phyloP scores from a whole-genome alignment of 208 protist species.

The Naegleria fowleri region DNA sequence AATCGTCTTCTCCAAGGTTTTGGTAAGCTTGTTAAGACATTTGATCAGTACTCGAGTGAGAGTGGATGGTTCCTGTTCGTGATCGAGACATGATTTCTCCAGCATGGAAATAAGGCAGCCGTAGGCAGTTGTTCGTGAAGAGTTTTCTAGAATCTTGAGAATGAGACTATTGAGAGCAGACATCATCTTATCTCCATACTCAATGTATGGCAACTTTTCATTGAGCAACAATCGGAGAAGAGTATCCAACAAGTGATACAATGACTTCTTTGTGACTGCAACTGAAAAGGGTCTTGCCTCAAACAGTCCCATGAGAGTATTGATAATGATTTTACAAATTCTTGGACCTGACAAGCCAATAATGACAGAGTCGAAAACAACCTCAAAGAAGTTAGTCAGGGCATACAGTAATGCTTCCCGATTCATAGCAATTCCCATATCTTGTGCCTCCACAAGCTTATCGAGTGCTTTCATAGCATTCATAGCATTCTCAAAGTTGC shows the following conservation, averaged over 20 bases:
- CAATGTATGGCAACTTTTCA: not conserved
- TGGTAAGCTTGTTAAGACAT: constrained; percentile 33
- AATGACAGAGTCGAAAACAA: not conserved
- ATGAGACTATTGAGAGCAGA: constrained; percentile 29
- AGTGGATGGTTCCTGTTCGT: not conserved
- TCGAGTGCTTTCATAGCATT: not conserved
- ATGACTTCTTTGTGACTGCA: not conserved
- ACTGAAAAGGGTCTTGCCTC: not conserved
- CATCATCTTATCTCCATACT: not conserved
- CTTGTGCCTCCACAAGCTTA: not conserved
- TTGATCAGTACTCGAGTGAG: constrained; percentile 29
- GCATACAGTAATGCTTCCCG: not conserved
- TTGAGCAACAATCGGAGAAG: not conserved
- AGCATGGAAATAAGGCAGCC: constrained; percentile 29
- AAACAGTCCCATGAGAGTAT: not conserved
- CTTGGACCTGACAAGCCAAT: not conserved
- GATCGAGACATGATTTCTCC: not conserved
- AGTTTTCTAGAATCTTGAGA: constrained; percentile 30
- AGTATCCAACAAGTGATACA: not conserved
- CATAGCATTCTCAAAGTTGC: constrained; percentile 4
- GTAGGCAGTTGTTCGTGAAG: constrained; percentile 25
- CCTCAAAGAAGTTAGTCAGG: not conserved
- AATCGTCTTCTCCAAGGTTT: not conserved
- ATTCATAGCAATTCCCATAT: not conserved
- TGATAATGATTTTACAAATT: constrained; percentile 9